Percentiles rank a stretch among this genome's conserved stretches.
phyloP scores from a whole-genome alignment of 2,329 filamentous ascomycete genomes.

The Aspergillus sp. region DNA sequence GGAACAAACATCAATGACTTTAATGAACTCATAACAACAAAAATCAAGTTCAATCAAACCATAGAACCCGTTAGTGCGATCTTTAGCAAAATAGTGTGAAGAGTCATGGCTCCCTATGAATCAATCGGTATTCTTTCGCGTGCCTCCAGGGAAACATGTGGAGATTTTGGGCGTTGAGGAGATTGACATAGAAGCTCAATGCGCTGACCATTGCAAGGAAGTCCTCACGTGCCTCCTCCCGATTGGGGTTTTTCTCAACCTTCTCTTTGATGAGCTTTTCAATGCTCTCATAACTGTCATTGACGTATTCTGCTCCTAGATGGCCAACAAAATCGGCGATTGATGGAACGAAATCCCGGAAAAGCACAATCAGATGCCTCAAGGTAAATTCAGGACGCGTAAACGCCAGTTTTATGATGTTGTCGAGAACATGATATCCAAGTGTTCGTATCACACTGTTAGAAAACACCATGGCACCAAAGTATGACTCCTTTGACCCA shows the following conservation, averaged over 20 bases:
- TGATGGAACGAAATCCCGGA: constrained; percentile 7
- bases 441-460: constrained; percentile 15
- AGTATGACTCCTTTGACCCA: constrained; percentile 16
- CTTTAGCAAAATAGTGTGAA: too few relatives aligned
- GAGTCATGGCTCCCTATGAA: too few relatives aligned
- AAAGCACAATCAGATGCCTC: constrained; percentile 15
- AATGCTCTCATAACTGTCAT: not conserved
- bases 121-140: constrained; percentile 6
- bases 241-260: constrained; percentile 9
- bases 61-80: too few relatives aligned
- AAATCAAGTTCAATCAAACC: too few relatives aligned
- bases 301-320: constrained; percentile 9
- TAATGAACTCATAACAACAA: too few relatives aligned
- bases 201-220: constrained; percentile 18
- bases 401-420: constrained; percentile 13
- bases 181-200: constrained; percentile 16
- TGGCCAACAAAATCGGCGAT: constrained; percentile 17
- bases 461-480: constrained; percentile 16
- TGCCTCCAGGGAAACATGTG: constrained; percentile 19
- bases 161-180: constrained; percentile 19
- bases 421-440: constrained; percentile 16
- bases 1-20: too few relatives aligned
- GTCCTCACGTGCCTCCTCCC: constrained; percentile 13
- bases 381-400: constrained; percentile 14
- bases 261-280: constrained; percentile 2